Evolutionary conservation across 1,139 yeast genomes (phyloP), one percentile per base, ranked within the genome.

Genomic region (Geotrichum cucujoidarum): DNA sequence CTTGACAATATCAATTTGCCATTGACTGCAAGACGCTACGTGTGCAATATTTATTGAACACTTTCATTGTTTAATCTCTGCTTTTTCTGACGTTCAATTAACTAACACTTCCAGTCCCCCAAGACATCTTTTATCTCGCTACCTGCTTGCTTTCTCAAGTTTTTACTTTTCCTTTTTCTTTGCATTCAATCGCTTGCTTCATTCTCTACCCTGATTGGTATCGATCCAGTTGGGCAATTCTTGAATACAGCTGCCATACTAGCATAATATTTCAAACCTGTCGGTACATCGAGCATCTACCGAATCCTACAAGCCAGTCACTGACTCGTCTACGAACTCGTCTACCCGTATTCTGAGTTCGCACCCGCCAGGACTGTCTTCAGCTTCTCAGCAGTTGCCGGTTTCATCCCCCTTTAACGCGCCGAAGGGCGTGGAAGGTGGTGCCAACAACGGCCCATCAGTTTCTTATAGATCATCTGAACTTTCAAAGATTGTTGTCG

Each of bases 401-500:
- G 17, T 33, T 29, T 39, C 48, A 33, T 32, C 17, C 31, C 32
- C 37, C 24, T 10, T 33, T 40, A 25, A 24, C 45, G 34, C 46
- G 50, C 47, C 50, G 33, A 36, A 34, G 50, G 47, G 47, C 45
- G 47, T 43, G 11, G 50, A 37, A 31, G 50, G 47, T 35, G 45
- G 38, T 29, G 37, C 30, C 43, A 32, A 27, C 17, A 21, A 18
- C 39, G 40, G 42, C 40, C 40, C 45, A 43, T 31, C 43, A 32
- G 20, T 18, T 18, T 40, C 34, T 16, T 27, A 22, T 41, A 47
- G 38, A 42, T 32, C 46, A 32, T 40, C 45, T 3, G 75, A 73
- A 57, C 58, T 73, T 50, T 65, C 70, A 48, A 73, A 74, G 61
- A 75, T 75, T 45, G 66, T 74, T 42, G 62, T 73, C 53, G 75